Evolutionary conservation across 768 basidiomycete genomes (phyloP), one percentile per base, ranked within the genome.

Genomic region (Phaffia tasmanica): DNA sequence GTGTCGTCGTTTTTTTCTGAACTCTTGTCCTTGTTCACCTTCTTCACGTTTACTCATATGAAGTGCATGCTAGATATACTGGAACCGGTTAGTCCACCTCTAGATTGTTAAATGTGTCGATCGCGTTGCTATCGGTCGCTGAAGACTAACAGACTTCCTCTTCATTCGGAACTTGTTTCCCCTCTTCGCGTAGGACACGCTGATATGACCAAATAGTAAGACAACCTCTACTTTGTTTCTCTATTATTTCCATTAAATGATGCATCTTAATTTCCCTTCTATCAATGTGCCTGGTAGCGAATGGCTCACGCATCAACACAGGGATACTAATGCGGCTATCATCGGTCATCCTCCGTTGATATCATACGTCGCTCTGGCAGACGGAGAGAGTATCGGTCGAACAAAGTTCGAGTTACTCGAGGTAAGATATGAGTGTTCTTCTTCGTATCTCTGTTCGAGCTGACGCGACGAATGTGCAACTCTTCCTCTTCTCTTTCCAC

Each of bases 251-350:
- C 25, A 21, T 57, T 18, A 30, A 30, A n/a, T 19, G 27, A 2
- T n/a, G 15, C 16, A 27, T 7, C 47, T 47, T 0, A 35, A 5
- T 55, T 7, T 35, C 21, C 50, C 35, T n/a, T 30, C 25, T 54
- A 42, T 60, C 54, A 21, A 50, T 35, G 70, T 56, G 23, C 51
- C 47, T 50, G 32, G 2, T 73, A 98, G 94, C 77, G 94, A 98
- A 74, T 98, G 94, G 94, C 77, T 94, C 56, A 95, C 91, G 8
- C 90, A 97, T 77, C 94, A 97, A 74, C 93, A 97, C 78, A 85
- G 94, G 51, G 94, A 98, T 76, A 93, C 91, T n/a, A 79, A 89
- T 69, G 80, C 93, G 27, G 87, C 93, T 11, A 92, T 98, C 70
- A 85, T 92, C 55, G 91, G 94, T 1, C 95, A 99, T 75, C 83